These are phyloP conservation scores for Limnanthes douglasii DNA, from an alignment of 345 rosid genomes.

Conservation along the genomic window DNA sequence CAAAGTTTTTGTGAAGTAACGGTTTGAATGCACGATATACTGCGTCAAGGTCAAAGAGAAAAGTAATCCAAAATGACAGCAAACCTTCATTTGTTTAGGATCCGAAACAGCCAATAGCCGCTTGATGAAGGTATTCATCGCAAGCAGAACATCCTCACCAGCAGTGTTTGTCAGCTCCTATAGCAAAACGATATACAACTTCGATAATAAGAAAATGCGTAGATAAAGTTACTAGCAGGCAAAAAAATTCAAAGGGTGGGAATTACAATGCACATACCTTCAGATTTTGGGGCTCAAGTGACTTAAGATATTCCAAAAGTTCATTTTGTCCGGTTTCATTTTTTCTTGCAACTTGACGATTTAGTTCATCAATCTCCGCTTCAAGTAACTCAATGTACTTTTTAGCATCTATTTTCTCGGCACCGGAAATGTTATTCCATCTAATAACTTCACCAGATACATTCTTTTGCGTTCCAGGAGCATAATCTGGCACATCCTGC, in stretches of 20 bases:
- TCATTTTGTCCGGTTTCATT: constrained; percentile 60
- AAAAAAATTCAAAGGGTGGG: neutral
- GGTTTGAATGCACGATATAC: too few species aligned
- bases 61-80: neutral
- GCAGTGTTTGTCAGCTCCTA: constrained; percentile 92
- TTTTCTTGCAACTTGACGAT: constrained; percentile 57
- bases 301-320: constrained; percentile 70
- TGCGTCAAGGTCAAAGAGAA: too few species aligned
- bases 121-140: constrained; percentile 88
- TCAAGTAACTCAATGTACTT: constrained; percentile 87
- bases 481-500: constrained; percentile 61
- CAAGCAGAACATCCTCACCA: constrained; percentile 86
- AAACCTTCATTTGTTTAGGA: constrained; percentile 78
- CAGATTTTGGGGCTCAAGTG: constrained; percentile 92
- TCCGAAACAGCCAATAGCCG: constrained; percentile 84
- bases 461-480: constrained; percentile 89
- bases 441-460: constrained; percentile 86
- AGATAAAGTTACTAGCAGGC: neutral
- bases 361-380: constrained; percentile 89
- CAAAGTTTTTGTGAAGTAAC: too few species aligned
- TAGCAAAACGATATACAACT: constrained; percentile 8
- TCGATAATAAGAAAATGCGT: neutral
- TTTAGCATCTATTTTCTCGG: constrained; percentile 80
- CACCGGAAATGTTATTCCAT: constrained; percentile 84
- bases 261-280: constrained; percentile 35